Conservation (phyloP, 129 eudicot genomes). For the Chrysanthemum makinoi region DNA sequence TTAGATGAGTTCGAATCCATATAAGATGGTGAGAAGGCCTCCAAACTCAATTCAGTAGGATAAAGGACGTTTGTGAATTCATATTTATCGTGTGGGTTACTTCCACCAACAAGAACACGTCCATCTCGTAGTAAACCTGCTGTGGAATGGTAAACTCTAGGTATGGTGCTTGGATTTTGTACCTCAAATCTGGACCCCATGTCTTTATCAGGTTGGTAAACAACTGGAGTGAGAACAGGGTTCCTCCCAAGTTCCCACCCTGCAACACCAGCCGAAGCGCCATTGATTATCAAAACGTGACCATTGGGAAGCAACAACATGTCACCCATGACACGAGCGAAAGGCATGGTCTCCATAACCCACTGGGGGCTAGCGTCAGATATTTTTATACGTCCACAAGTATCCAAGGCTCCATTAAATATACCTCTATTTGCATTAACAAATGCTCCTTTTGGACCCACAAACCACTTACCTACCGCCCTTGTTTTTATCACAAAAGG, state of each 20-base stretch:
- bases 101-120: conserved; percentile 62
- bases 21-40: conserved; percentile 71
- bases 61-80: conserved; percentile 50
- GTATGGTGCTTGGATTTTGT: conserved; percentile 41
- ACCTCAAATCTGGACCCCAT: conserved; percentile 45
- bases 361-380: conserved; percentile 53
- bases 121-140: conserved; percentile 54
- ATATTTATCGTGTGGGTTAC: conserved; percentile 58
- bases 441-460: conserved; percentile 60
- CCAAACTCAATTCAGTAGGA: conserved; percentile 71
- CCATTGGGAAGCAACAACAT: conserved; percentile 66
- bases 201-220: conserved; percentile 37
- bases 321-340: conserved; percentile 68
- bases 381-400: conserved; percentile 54
- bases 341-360: conserved; percentile 73
- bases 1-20: conserved; percentile 30
- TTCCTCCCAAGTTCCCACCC: conserved; percentile 65
- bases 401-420: conserved; percentile 44
- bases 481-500: conserved; percentile 47
- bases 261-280: conserved; percentile 50
- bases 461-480: conserved; percentile 55
- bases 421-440: conserved; percentile 37
- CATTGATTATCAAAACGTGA: conserved; percentile 52
- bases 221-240: conserved; percentile 58
- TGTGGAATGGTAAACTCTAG: conserved; percentile 69